Percentiles rank a stretch among this genome's conserved stretches.
phyloP scores from a whole-genome alignment of 1,284 basidiomycete species.

The Bondarzewia mesenterica region DNA sequence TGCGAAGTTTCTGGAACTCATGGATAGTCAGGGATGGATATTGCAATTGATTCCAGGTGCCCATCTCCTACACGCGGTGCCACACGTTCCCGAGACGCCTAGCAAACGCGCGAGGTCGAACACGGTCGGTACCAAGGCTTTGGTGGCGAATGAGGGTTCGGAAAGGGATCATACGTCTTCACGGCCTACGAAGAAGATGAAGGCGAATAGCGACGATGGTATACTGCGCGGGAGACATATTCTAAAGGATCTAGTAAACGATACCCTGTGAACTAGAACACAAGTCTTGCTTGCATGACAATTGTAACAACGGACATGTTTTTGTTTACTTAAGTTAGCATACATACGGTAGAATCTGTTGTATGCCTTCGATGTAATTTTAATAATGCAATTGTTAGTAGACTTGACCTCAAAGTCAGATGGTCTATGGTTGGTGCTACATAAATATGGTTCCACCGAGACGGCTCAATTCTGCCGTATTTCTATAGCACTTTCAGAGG shows the following conservation, averaged over 20 bases:
- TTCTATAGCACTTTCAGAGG: no score
- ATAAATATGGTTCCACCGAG: no score
- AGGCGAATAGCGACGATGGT: slow-evolving; percentile 27
- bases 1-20: slow-evolving; percentile 65
- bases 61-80: slow-evolving; percentile 37
- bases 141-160: neutral
- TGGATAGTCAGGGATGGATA: slow-evolving; percentile 69
- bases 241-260: slow-evolving; percentile 49
- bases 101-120: slow-evolving; percentile 1
- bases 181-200: slow-evolving; percentile 28
- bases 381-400: no score
- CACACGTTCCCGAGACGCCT: slow-evolving; percentile 2
- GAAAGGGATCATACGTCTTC: slow-evolving; percentile 4
- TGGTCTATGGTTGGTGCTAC: no score
- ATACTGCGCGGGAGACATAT: slow-evolving; percentile 47
- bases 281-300: no score
- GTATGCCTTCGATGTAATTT: no score
- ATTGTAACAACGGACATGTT: no score
- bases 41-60: slow-evolving; percentile 47
- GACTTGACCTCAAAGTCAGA: no score
- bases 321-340: no score
- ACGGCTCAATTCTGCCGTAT: no score
- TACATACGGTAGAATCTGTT: no score
- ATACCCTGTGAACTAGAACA: slow-evolving; percentile 15
- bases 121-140: neutral